Evolutionary conservation across 2,329 filamentous ascomycete genomes (phyloP).

Genomic region (Pleoardoris graminearum): DNA sequence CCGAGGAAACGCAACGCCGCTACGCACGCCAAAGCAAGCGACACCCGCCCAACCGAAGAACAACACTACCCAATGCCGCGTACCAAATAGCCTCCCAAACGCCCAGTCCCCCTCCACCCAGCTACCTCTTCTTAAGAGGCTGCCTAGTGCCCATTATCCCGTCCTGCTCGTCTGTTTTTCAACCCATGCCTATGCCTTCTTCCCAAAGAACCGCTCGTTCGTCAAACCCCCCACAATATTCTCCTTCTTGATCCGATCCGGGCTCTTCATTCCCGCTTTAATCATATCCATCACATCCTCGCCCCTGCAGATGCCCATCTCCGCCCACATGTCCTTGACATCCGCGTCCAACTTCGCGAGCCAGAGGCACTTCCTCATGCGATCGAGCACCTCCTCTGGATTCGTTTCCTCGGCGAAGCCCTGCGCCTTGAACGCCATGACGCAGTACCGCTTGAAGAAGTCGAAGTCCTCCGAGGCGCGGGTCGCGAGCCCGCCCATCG

Average conservation of each 20-base stretch:
- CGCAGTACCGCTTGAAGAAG: conserved; percentile 26
- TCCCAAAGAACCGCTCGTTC: conserved; percentile 10
- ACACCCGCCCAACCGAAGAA: too few relatives aligned
- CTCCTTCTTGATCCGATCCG: conserved; percentile 7
- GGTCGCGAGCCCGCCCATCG: conserved; percentile 33
- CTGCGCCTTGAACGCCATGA: conserved; percentile 15
- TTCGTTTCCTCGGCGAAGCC: conserved; percentile 13
- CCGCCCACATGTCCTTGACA: conserved; percentile 7
- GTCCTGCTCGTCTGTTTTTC: not conserved
- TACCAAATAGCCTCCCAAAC: too few relatives aligned
- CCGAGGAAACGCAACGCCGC: too few relatives aligned
- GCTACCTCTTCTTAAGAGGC: too few relatives aligned
- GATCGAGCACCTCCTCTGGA: conserved; percentile 21
- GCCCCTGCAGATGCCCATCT: conserved; percentile 7
- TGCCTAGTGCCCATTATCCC: not conserved
- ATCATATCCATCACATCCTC: conserved; percentile 4
- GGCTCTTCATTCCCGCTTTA: conserved; percentile 1
- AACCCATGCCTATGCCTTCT: not conserved
- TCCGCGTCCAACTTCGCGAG: conserved; percentile 1
- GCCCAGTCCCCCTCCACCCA: too few relatives aligned
- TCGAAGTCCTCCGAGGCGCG: conserved; percentile 16
- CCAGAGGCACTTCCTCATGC: conserved; percentile 14
- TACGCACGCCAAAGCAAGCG: too few relatives aligned
- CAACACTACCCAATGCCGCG: too few relatives aligned
- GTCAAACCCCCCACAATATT: conserved; percentile 14